A percentile compares a stretch with the other conserved stretches of the same genome.
Evolutionary conservation across 176 grass and related monocot species (phyloP).

Genomic region (Tuctoria greenei): DNA sequence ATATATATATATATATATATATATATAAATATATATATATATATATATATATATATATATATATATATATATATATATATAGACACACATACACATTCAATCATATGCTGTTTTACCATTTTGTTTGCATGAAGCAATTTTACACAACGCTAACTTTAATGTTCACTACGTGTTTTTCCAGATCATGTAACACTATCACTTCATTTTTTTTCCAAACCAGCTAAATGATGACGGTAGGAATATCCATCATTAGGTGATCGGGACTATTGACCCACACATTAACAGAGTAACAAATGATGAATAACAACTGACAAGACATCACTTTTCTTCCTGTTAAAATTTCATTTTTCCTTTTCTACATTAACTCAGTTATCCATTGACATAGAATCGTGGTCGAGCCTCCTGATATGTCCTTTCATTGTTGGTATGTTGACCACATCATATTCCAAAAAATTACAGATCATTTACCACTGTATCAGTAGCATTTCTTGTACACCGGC

Average conservation of each 20-base stretch:
- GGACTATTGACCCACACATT: not conserved
- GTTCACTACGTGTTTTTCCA: not conserved
- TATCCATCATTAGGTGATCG: constrained; percentile 12
- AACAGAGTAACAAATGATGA: not conserved
- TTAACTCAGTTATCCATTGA: not conserved
- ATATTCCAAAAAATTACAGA: not conserved
- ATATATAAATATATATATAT: too few relatives aligned
- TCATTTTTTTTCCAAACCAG: not conserved
- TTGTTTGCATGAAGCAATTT: not conserved
- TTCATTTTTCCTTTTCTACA: not conserved
- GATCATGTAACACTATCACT: not conserved
- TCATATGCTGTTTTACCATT: not conserved
- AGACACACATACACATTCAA: too few relatives aligned
- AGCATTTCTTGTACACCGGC: not conserved
- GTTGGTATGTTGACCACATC: not conserved
- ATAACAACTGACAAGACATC: not conserved
- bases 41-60: too few relatives aligned
- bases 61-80: too few relatives aligned
- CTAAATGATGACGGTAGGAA: not conserved
- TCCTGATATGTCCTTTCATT: not conserved
- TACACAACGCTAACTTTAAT: not conserved
- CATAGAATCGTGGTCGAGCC: not conserved
- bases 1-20: too few relatives aligned
- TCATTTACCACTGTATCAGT: not conserved
- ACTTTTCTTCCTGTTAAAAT: constrained; percentile 1